These are phyloP conservation scores for Trichopus zeylanicus DNA, from an alignment of 116 monocot species.

Conservation along the genomic window DNA sequence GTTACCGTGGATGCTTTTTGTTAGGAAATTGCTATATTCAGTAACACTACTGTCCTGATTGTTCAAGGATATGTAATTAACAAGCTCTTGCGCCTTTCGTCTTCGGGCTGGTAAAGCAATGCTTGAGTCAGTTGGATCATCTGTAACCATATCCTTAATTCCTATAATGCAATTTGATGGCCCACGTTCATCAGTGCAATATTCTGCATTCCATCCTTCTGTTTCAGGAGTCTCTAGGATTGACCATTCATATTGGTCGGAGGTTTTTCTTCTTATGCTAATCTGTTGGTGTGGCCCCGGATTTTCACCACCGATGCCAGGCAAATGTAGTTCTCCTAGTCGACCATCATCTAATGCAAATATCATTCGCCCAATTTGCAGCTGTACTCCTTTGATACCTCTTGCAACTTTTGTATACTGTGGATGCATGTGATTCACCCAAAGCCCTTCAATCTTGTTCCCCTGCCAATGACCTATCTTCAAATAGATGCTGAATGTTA, in stretches of 20 bases:
- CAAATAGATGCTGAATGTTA: background rate
- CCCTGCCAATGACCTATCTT: background rate
- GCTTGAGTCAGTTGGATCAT: conserved; percentile 19
- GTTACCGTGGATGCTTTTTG: conserved; percentile 32
- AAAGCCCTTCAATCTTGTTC: conserved; percentile 27
- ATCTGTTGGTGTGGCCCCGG: conserved; percentile 37
- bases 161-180: conserved; percentile 73
- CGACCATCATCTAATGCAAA: conserved; percentile 87
- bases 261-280: conserved; percentile 38
- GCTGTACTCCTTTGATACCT: conserved; percentile 53
- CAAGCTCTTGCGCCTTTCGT: conserved; percentile 25
- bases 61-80: conserved; percentile 35
- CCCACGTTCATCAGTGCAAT: conserved; percentile 73
- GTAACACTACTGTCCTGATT: conserved; percentile 6
- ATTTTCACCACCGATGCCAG: conserved; percentile 57
- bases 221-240: conserved; percentile 77
- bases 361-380: conserved; percentile 65
- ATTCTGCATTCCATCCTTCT: conserved; percentile 97
- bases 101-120: conserved; percentile 21
- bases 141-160: conserved; percentile 26
- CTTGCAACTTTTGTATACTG: conserved; percentile 67
- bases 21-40: conserved; percentile 42
- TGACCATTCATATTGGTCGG: conserved; percentile 70
- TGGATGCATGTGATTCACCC: conserved; percentile 81
- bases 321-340: conserved; percentile 68